Evolutionary conservation across 2,329 filamentous ascomycete species (phyloP).

Genomic region (Monascus ruber): DNA sequence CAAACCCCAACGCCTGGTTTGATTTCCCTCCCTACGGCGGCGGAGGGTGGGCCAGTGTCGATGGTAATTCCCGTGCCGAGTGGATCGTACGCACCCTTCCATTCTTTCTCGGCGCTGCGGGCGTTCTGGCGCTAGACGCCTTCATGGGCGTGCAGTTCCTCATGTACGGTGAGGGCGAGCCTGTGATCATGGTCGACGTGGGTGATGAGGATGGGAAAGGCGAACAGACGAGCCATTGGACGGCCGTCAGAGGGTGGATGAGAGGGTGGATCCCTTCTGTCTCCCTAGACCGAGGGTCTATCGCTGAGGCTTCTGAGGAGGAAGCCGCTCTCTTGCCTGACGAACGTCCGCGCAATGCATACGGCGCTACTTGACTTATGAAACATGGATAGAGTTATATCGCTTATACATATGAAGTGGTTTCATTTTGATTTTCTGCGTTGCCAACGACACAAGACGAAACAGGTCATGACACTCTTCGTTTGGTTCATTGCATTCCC

Average conservation of each 20-base stretch:
- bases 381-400: no score
- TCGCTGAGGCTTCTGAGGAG: constrained; percentile 7
- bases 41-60: constrained; percentile 47
- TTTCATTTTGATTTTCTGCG: no score
- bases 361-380: no score
- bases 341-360: background rate
- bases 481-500: no score
- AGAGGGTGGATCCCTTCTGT: constrained; percentile 51
- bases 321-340: constrained; percentile 13
- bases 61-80: constrained; percentile 42
- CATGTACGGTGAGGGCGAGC: constrained; percentile 41
- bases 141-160: constrained; percentile 53
- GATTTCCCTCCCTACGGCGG: constrained; percentile 45
- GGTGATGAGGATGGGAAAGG: constrained; percentile 19
- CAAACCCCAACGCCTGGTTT: constrained; percentile 53
- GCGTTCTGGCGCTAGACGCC: constrained; percentile 51
- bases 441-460: no score
- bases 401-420: no score
- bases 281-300: constrained; percentile 20
- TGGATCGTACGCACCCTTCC: constrained; percentile 50
- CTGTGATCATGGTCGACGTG: constrained; percentile 35
- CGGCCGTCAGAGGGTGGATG: constrained; percentile 53
- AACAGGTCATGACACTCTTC: no score
- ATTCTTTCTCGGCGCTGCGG: constrained; percentile 56
- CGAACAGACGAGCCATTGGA: constrained; percentile 38